phyloP scores from a whole-genome alignment of 805 yeast genomes.

The Starmerella kuoi region DNA sequence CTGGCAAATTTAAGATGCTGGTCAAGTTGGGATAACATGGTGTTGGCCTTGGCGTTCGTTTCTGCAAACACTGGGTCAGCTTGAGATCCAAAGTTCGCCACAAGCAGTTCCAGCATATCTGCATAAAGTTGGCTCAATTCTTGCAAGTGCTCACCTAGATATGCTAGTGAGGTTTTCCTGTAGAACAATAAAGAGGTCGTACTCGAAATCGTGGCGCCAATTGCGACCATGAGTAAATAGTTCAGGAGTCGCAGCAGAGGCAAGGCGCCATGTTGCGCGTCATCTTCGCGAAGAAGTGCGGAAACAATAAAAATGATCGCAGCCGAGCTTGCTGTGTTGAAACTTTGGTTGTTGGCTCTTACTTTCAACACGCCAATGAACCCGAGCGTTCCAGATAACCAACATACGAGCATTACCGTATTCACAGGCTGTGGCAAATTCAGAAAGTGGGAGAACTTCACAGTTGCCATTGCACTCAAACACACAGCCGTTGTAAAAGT shows the following conservation, averaged over 20 bases:
- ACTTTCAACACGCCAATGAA: slow-evolving; percentile 58
- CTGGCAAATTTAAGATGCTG: slow-evolving; percentile 43
- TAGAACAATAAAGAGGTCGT: slow-evolving; percentile 48
- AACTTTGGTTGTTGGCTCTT: slow-evolving; percentile 50
- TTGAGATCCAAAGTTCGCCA: slow-evolving; percentile 33
- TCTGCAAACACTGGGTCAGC: neutral
- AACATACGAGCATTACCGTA: slow-evolving; percentile 39
- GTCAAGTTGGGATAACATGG: slow-evolving; percentile 31
- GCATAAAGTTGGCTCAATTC: slow-evolving; percentile 39
- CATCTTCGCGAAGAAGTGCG: slow-evolving; percentile 63
- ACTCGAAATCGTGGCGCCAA: slow-evolving; percentile 52
- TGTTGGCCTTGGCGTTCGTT: slow-evolving; percentile 5
- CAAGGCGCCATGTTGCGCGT: slow-evolving; percentile 43
- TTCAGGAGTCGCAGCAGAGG: slow-evolving; percentile 45
- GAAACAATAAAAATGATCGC: slow-evolving; percentile 62
- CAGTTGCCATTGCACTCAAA: slow-evolving; percentile 35
- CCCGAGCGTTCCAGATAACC: slow-evolving; percentile 48
- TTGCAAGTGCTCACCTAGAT: slow-evolving; percentile 22
- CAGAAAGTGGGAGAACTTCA: slow-evolving; percentile 14
- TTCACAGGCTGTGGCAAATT: slow-evolving; percentile 42
- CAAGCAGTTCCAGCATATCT: slow-evolving; percentile 37
- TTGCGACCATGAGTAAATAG: slow-evolving; percentile 43
- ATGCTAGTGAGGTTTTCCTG: slow-evolving; percentile 32
- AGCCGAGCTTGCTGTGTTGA: slow-evolving; percentile 69
- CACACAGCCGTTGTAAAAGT: slow-evolving; percentile 35